These are phyloP conservation scores for Hapsidospora chrysogenum DNA, from an alignment of 495 filamentous ascomycete species.

Conservation along the genomic window DNA sequence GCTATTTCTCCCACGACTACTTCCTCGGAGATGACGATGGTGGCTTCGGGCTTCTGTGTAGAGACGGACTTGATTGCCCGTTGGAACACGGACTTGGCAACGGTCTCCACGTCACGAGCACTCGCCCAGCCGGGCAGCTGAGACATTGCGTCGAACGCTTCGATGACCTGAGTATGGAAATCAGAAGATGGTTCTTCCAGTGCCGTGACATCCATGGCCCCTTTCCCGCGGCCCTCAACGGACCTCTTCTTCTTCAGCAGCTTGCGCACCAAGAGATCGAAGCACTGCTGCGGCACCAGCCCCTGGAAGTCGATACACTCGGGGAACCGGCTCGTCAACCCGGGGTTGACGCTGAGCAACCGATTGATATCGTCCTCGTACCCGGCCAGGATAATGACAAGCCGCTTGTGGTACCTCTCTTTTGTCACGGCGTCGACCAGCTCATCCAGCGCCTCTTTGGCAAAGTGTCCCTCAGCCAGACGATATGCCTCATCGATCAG, in stretches of 20 bases:
- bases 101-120: conserved; percentile 43
- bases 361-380: conserved; percentile 56
- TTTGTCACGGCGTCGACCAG: conserved; percentile 55
- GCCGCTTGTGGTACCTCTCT: conserved; percentile 38
- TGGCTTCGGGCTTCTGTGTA: conserved; percentile 8
- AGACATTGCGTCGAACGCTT: conserved; percentile 24
- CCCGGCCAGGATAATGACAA: conserved; percentile 62
- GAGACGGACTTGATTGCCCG: conserved; percentile 14
- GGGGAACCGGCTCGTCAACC: conserved; percentile 43
- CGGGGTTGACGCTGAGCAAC: conserved; percentile 44
- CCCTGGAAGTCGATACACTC: conserved; percentile 34
- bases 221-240: conserved; percentile 11
- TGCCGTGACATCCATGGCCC: conserved; percentile 17
- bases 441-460: conserved; percentile 58
- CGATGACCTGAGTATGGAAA: conserved; percentile 11
- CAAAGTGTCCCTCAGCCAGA: conserved; percentile 38
- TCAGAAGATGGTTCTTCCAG: conserved; percentile 12
- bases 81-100: conserved; percentile 36
- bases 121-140: conserved; percentile 45
- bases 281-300: conserved; percentile 25
- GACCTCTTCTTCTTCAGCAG: conserved; percentile 6
- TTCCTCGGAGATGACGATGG: conserved; percentile 12
- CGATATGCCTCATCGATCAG: conserved; percentile 57
- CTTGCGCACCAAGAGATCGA: conserved; percentile 18
- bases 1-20: conserved; percentile 20